Evolutionary conservation across 768 basidiomycete genomes (phyloP), one percentile per base, ranked within the genome.

Genomic region (Lentinus tigrinus): DNA sequence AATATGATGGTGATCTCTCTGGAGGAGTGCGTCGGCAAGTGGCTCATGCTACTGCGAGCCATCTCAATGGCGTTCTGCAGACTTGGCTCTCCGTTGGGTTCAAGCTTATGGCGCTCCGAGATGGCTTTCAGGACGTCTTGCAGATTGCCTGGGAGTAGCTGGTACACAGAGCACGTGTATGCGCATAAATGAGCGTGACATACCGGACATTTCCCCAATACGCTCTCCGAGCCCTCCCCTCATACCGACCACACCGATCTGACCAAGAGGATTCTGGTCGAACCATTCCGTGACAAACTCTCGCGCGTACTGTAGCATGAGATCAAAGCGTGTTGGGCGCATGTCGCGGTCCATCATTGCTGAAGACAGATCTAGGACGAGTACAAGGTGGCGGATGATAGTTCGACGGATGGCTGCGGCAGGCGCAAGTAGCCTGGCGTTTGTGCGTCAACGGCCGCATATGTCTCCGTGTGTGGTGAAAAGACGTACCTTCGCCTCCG

Each of bases 41-140:
- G 97, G 65, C 97, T 89, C 90, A 99, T 96, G 63, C 86, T 95
- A 57, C 87, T 88, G 60, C 87, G 84, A 4, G 96, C 96, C 89
- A 98, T 96, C 61, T 97, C 92, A n/a, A 99, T 85, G 0, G 95
- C 88, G 69, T 99, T 99, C 74, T 99, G 97, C 44, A 99, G 73
- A 74, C 93, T 95, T 0, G 97, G 96, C 63, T 98, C 96, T 0
- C 97, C 97, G 4, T 81, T 76, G 0, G 96, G 93, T 64, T 95
- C 91, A 2, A 98, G 78, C 70, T 88, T 95, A 57, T 91, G 88
- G 58, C 96, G 83, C 67, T 98, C 90, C 9, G 85, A 81, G 56
- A 98, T 85, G 0, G 85, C 81, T 67, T 86, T 90, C 17, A 98
- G 77, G n/a, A 98, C 94, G 39, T 98, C 96, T 69, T 96, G 95